phyloP scores from a whole-genome alignment of 2,329 filamentous ascomycete genomes.

The Immersiporthe knoxdaviesiana region DNA sequence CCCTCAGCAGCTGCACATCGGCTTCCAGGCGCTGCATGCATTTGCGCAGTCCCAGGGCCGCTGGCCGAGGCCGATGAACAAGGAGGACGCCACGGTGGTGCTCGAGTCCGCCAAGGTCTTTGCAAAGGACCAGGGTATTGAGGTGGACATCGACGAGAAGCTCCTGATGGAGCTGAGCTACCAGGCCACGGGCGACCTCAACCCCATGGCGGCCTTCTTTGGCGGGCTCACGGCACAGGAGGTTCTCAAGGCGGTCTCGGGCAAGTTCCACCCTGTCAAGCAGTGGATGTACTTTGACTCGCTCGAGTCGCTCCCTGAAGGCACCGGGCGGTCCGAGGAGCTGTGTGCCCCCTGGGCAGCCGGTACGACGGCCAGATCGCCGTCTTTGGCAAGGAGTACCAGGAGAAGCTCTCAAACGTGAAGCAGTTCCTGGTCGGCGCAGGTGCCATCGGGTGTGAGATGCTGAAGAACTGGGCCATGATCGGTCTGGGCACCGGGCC shows the following conservation, averaged over 20 bases:
- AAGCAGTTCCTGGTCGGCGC: conserved; percentile 95
- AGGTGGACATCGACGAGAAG: conserved; percentile 89
- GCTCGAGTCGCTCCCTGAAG: conserved; percentile 87
- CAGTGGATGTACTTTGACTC: conserved; percentile 99
- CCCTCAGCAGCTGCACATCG: conserved; percentile 87
- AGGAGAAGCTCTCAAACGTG: conserved; percentile 88
- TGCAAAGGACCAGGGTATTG: conserved; percentile 72
- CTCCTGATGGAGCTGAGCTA: conserved; percentile 91
- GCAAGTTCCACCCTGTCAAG: conserved; percentile 93
- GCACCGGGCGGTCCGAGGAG: conserved; percentile 76
- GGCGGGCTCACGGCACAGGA: conserved; percentile 93
- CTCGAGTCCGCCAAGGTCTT: conserved; percentile 75
- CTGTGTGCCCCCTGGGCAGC: conserved; percentile 82
- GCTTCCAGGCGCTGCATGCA: conserved; percentile 87
- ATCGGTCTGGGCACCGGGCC: conserved; percentile 90
- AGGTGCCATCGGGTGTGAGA: conserved; percentile 97
- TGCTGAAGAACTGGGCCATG: conserved; percentile 99
- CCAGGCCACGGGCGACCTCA: conserved; percentile 89
- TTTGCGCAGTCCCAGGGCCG: conserved; percentile 77
- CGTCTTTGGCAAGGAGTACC: conserved; percentile 90
- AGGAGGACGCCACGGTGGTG: conserved; percentile 79
- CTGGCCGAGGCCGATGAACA: conserved; percentile 81
- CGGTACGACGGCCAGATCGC: conserved; percentile 97
- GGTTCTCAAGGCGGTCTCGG: conserved; percentile 93
- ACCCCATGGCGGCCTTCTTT: conserved; percentile 91